A percentile compares a stretch with the other conserved stretches of the same genome.
These are phyloP conservation scores for Paradendryphiella salina DNA, from an alignment of 2,329 filamentous ascomycete genomes.

Conservation along the genomic window DNA sequence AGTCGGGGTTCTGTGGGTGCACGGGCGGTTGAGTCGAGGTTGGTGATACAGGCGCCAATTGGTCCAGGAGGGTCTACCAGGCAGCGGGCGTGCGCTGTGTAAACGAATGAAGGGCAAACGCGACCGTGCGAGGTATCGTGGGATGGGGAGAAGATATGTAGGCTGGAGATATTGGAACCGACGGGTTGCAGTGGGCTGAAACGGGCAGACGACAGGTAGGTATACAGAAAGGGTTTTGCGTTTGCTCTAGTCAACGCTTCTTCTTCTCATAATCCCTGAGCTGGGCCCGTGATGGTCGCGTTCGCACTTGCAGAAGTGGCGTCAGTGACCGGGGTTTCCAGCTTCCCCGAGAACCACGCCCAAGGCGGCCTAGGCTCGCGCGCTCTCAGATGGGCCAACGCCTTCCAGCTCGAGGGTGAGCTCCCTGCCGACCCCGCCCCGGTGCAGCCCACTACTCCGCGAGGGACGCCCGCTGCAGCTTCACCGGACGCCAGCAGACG, in stretches of 20 bases:
- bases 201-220: slow-evolving; percentile 18
- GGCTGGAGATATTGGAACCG: slow-evolving; percentile 19
- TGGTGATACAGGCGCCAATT: slow-evolving; percentile 13
- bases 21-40: neutral
- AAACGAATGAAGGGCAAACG: slow-evolving; percentile 28
- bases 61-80: slow-evolving; percentile 19
- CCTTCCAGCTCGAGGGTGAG: slow-evolving; percentile 6
- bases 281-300: slow-evolving; percentile 13
- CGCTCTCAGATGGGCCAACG: slow-evolving; percentile 1
- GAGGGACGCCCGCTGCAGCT: neutral
- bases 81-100: slow-evolving; percentile 1
- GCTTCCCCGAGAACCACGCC: slow-evolving; percentile 23
- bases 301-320: slow-evolving; percentile 16
- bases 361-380: slow-evolving; percentile 3
- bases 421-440: slow-evolving; percentile 14
- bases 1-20: slow-evolving; percentile 10
- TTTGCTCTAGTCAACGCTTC: slow-evolving; percentile 22
- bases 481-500: neutral
- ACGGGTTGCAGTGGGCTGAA: slow-evolving; percentile 15
- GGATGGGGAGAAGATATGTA: slow-evolving; percentile 1
- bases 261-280: slow-evolving; percentile 7
- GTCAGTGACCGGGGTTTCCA: slow-evolving; percentile 25
- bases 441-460: neutral
- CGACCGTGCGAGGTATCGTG: slow-evolving; percentile 13
- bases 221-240: slow-evolving; percentile 33